phyloP scores from a whole-genome alignment of 169 alveolate species.

The Plasmodium knowlesi region DNA sequence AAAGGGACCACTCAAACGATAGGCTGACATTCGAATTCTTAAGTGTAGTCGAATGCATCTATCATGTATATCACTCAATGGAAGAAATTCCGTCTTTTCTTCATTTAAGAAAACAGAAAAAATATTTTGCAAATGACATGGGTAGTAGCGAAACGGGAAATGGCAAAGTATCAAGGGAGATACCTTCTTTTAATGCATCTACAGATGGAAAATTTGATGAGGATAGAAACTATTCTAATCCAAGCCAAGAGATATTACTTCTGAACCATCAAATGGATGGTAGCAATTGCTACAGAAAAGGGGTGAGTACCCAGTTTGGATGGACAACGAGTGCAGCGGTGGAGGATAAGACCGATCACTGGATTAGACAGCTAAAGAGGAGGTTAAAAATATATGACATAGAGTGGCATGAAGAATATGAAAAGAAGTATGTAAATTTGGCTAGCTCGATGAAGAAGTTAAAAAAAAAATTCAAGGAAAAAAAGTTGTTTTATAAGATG shows the following conservation, averaged over 20 bases:
- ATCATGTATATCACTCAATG: conserved; percentile 18
- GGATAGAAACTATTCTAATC: background rate
- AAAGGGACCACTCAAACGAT: conserved; percentile 21
- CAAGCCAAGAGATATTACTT: background rate
- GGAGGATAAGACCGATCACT: background rate
- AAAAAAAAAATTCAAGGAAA: conserved; percentile 42
- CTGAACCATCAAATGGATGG: background rate
- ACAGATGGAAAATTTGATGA: background rate
- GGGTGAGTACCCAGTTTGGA: background rate
- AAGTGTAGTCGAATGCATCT: conserved; percentile 34
- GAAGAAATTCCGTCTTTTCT: conserved; percentile 63
- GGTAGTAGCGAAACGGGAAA: background rate
- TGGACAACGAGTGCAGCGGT: background rate
- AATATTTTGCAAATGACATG: background rate
- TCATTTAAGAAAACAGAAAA: conserved; percentile 24
- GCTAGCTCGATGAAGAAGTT: conserved; percentile 16
- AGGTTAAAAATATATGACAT: conserved; percentile 65
- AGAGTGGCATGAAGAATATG: conserved; percentile 73
- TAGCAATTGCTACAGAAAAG: background rate
- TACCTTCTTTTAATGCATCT: background rate
- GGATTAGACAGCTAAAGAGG: conserved; percentile 14
- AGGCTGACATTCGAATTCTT: conserved; percentile 29
- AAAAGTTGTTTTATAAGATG: conserved; percentile 26
- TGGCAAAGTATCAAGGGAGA: background rate
- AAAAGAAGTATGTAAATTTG: conserved; percentile 48